Conservation (phyloP, 805 yeast species). For the Saccharomyces jurei region DNA sequence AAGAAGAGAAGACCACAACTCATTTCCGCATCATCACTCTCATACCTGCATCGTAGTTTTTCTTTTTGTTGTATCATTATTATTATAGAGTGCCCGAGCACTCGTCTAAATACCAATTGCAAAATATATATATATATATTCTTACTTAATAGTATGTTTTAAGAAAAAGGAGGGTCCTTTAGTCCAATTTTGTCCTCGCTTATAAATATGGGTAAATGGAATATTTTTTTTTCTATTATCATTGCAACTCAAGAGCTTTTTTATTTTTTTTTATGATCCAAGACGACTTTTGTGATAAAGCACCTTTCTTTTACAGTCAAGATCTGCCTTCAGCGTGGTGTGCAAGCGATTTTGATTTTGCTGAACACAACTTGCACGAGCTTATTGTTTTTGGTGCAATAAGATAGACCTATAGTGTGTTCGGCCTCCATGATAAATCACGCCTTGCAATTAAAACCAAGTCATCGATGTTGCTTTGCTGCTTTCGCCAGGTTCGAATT, state of each 20-base stretch:
- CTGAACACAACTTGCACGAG: no score
- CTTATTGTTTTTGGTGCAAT: no score
- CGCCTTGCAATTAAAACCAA: no score
- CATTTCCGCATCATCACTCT: background rate
- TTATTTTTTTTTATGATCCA: background rate
- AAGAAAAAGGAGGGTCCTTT: background rate
- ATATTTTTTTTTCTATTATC: no score
- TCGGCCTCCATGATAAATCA: no score
- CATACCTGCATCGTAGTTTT: background rate
- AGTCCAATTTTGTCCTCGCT: background rate
- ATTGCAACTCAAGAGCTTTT: background rate
- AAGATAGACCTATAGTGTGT: no score
- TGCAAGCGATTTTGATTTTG: no score
- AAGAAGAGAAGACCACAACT: background rate
- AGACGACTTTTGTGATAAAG: background rate
- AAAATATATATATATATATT: background rate
- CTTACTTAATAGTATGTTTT: background rate
- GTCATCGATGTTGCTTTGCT: no score
- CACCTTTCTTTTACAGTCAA: background rate
- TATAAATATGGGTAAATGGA: no score
- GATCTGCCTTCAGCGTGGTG: no score
- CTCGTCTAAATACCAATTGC: background rate
- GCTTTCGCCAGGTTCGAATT: no score
- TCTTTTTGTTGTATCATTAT: background rate
- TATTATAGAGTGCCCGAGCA: background rate